Percentiles rank a stretch among this genome's conserved stretches.
phyloP scores from a whole-genome alignment of 371 early-diverging fungal species.

The Chytridium lagenaria region DNA sequence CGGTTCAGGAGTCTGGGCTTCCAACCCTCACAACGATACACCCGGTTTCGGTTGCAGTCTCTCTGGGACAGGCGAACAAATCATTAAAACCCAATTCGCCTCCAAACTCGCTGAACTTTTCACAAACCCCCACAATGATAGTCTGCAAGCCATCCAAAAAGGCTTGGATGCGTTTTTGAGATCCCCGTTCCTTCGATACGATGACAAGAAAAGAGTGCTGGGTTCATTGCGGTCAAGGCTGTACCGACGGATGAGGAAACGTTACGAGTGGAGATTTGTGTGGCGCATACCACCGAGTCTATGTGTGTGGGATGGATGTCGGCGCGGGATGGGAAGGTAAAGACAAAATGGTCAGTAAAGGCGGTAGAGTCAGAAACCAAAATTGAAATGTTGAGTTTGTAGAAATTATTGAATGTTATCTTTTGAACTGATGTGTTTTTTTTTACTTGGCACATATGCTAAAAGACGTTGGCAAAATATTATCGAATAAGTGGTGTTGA shows the following conservation, averaged over 20 bases:
- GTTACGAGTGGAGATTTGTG: slow-evolving; percentile 32
- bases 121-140: not conserved
- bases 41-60: slow-evolving; percentile 69
- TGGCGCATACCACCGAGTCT: slow-evolving; percentile 43
- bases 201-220: not conserved
- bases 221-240: slow-evolving; percentile 5
- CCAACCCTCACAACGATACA: slow-evolving; percentile 1
- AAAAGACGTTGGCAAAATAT: too few relatives aligned
- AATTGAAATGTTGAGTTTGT: not conserved
- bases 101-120: slow-evolving; percentile 17
- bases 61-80: slow-evolving; percentile 82
- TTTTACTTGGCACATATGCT: too few relatives aligned
- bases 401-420: too few relatives aligned
- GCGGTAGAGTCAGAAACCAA: not conserved
- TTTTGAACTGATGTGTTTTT: too few relatives aligned
- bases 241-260: too few relatives aligned
- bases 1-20: slow-evolving; percentile 47
- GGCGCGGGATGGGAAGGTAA: slow-evolving; percentile 12
- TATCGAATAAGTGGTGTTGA: too few relatives aligned
- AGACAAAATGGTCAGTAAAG: slow-evolving; percentile 12
- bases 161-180: not conserved
- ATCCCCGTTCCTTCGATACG: not conserved
- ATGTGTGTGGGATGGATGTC: slow-evolving; percentile 46
- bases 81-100: slow-evolving; percentile 73
- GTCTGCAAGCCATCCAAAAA: not conserved